Evolutionary conservation across 495 filamentous ascomycete genomes (phyloP), one percentile per base, ranked within the genome.

Genomic region (Thermochaetoides thermophila): DNA sequence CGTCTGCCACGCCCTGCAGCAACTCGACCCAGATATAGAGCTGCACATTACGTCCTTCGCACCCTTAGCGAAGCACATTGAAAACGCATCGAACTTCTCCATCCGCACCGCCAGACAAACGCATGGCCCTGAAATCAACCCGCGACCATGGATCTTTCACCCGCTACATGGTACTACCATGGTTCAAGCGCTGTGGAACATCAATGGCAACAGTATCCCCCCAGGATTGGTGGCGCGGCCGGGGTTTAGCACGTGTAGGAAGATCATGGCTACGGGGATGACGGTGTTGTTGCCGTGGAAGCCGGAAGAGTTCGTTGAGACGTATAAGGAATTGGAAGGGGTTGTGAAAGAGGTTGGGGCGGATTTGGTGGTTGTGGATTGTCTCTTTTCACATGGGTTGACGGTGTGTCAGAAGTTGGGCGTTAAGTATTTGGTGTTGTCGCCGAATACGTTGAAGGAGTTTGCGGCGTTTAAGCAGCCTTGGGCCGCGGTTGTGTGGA

Each of bases 1-100:
- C 13, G 52, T 64, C 7, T 57, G 61, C 29, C 43, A 61, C 12
- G 56, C 67, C 32, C 59, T 71, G 3, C 44, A 68, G 10, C 24
- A 36, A 9, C 42, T 47, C 20, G 42, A 37, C 1, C 7, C 25
- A 5, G 52, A 52, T 3, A 52, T 63, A 7, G 49, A 60, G 15
- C 45, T 71, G 4, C 67, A 71, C 31, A 51, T 73, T 14, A 66
- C 51, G 10, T 70, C 67, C 0, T 69, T 64, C 38, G 18, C 43
- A 10, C 35, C 40, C 16, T 55, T 53, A 19, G 52, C 52, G 28
- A 29, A 29, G 16, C 29, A 12, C 7, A 37, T 46, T 14, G 21
- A 25, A 3, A 6, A 26, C 10, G 35, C 29, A 4, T 42, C 39
- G 1, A 15, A 35, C 14, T 29, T 33, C 18, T 39, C 37, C 6